Base-by-base conservation (phyloP, 2,329 filamentous ascomycete species). In the Penicillium thymicola region DNA sequence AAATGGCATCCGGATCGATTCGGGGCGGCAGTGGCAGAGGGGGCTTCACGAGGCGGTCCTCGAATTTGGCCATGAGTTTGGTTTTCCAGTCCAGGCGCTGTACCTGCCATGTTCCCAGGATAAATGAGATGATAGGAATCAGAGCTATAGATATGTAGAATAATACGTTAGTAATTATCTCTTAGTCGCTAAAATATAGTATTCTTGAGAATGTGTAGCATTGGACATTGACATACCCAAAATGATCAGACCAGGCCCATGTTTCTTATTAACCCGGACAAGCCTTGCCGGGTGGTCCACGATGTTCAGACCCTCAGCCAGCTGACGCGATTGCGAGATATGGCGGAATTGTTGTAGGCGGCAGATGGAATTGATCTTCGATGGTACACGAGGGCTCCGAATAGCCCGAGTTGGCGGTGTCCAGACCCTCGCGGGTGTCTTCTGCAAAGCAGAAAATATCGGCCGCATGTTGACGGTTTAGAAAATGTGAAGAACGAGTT, bases 31-130 rank as follows among this genome's bases (percentile, higher is more conserved):
- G 79, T 0, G 93, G 93, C 0, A 99, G 80, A 0, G 94, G 94
- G 18, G 88, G 83, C 55, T 89, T 89, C 40, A 96, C 83, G 36
- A 99, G 83, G 5, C 93, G 89, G 79, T 99, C 92, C 77, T 97
- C 94, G 74, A 90, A 91, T 65, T 88, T 90, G 58, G 93, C 91
- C 59, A 99, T 87, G 13, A 99, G 81, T 44, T 96, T 89, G 4
- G 91, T 92, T 74, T 99, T 99, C 92, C 93, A 96, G 57, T 87
- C 85, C 1, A 99, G 84, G 11, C 94, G 89, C 73, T 96, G 86
- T 52, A 99, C 89, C 73, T 99, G 94, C 94, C 94, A 99, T 61
- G 90, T 90, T 30, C 94, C 94, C 16, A 99, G 86, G 53, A 81
- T 79, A 74, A 99, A 96, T 11, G 94, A 91, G 1, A 92, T 97